Evolutionary conservation across 164 flowering plant genomes (phyloP), one percentile per base, ranked within the genome.

Genomic region (Macadamia tetraphylla): DNA sequence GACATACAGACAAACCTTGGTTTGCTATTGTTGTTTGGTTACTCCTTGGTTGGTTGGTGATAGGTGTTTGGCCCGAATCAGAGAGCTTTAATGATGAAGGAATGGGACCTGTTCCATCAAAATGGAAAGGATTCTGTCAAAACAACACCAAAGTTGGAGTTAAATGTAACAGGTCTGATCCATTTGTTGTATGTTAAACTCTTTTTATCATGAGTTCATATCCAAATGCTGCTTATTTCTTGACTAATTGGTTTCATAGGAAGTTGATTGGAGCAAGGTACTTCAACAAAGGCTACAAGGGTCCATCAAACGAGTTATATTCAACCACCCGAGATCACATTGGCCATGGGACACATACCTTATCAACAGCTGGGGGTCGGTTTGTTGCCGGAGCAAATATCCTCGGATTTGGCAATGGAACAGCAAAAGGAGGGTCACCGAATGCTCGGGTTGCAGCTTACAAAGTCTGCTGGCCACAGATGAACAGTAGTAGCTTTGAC

Each of bases 281-380:
- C 53, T 68, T 68, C 55, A 42, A 64, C 44, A 29, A 48, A n/a
- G 76, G 69, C 35, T 68, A 68, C 60, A 12, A 46, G 18, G 53
- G 43, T 10, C 43, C 6, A 10, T 43, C 23, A 17, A 11, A 31
- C 17, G 30, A 23, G 4, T 18, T 13, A 12, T 29, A 18, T 29
- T 17, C 17, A n/a, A 18, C 62, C 9, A 17, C 72, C 18, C 69
- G 76, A 10, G 76, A 73, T 35, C 13, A 11, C 1, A 43, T 63
- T 3, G 76, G 76, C 18, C 76, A 73, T 55, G 76, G 76, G 11
- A 73, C 76, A 49, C 76, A 73, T 58, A 73, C 76, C 35, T 65
- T 73, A 0, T 73, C 76, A 0, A 73, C 69, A 9, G 72, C 76
- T 15, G 76, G 56, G 0, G 76, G 76, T 29, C 43, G 56, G 1